Evolutionary conservation across 768 basidiomycete species (phyloP).

Genomic region (Tylopilus rubrobrunneus): DNA sequence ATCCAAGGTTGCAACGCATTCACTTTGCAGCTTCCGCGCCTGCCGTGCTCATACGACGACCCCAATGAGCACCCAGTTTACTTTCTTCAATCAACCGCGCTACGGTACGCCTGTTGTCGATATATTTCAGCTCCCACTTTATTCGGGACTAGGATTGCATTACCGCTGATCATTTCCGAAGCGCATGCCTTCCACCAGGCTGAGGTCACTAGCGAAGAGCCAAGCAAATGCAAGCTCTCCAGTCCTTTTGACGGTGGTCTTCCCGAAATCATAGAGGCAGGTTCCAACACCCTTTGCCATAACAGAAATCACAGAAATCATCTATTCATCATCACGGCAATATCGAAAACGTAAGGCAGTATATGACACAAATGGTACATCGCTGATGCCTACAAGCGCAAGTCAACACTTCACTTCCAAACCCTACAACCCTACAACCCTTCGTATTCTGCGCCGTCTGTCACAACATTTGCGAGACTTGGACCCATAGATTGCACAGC

Average conservation of each 20-base stretch:
- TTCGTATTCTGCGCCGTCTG: background rate
- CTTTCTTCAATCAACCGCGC: background rate
- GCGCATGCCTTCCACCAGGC: background rate
- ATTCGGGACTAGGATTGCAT: no score
- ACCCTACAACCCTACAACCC: background rate
- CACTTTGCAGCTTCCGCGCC: no score
- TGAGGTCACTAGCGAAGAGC: background rate
- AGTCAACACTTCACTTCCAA: background rate
- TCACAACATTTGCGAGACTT: background rate
- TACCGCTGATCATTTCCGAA: background rate
- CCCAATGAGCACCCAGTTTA: no score
- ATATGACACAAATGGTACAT: background rate
- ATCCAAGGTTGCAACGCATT: no score
- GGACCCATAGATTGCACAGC: background rate
- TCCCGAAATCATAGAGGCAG: background rate
- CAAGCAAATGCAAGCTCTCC: background rate
- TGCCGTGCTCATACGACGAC: no score
- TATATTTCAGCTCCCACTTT: no score
- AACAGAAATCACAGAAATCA: background rate
- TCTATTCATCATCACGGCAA: background rate
- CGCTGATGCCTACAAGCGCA: constrained; percentile 2
- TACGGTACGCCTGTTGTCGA: background rate
- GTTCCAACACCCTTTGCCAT: background rate
- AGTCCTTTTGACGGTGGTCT: background rate
- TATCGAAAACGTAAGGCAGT: background rate